Conservation (phyloP, 495 filamentous ascomycete species). For the Penicillium samsonianum region DNA sequence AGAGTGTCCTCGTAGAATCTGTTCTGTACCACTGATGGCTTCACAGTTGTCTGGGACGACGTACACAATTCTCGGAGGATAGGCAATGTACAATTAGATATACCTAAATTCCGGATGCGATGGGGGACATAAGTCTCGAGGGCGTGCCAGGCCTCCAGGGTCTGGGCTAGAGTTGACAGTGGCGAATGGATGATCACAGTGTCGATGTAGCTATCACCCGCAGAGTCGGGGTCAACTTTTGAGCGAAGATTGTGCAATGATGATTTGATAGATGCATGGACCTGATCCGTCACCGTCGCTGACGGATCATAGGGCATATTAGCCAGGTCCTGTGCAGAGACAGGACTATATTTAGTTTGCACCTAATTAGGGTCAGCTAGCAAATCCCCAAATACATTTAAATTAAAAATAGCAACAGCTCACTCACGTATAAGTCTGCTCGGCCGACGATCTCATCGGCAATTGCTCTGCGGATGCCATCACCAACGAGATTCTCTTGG, state of each 20-base stretch:
- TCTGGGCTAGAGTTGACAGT: slow-evolving; percentile 55
- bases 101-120: slow-evolving; percentile 65
- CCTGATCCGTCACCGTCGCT: slow-evolving; percentile 56
- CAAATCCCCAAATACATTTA: neutral
- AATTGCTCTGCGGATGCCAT: slow-evolving; percentile 61
- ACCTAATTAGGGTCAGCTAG: slow-evolving; percentile 47
- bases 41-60: slow-evolving; percentile 43
- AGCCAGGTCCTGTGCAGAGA: slow-evolving; percentile 57
- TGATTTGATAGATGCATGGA: slow-evolving; percentile 63
- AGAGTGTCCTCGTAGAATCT: slow-evolving; percentile 61
- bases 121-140: slow-evolving; percentile 65
- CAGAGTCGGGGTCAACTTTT: slow-evolving; percentile 27
- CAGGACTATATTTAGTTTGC: slow-evolving; percentile 79
- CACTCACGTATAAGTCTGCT: slow-evolving; percentile 61
- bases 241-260: slow-evolving; percentile 67
- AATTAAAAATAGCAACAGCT: neutral
- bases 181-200: slow-evolving; percentile 73
- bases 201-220: slow-evolving; percentile 63
- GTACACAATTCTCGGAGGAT: slow-evolving; percentile 55
- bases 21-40: slow-evolving; percentile 73
- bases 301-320: slow-evolving; percentile 62
- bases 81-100: slow-evolving; percentile 64
- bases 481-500: slow-evolving; percentile 68
- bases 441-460: slow-evolving; percentile 57
- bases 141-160: slow-evolving; percentile 63